Percentiles rank a stretch among this genome's conserved stretches.
Conservation (phyloP, 768 basidiomycete species). For the Lentinula detonsa region DNA sequence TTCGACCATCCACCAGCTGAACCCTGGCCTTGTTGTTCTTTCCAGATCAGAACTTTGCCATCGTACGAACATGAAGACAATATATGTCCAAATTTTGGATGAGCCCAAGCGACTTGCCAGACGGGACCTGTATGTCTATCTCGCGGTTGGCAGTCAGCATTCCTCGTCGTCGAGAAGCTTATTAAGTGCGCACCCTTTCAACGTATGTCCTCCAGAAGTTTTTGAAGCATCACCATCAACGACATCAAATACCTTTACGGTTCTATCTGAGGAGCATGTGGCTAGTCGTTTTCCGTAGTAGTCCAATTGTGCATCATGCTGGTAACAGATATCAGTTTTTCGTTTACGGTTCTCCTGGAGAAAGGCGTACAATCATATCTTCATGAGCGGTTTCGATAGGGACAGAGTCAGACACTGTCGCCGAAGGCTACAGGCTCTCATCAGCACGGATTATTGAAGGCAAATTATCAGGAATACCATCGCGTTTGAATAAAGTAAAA, state of each 20-base stretch:
- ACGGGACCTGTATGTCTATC: slow-evolving; percentile 92
- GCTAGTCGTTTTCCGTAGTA: slow-evolving; percentile 97
- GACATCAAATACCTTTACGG: slow-evolving; percentile 92
- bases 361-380: slow-evolving; percentile 88
- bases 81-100: slow-evolving; percentile 95
- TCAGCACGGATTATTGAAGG: background rate
- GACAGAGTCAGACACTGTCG: slow-evolving; percentile 59
- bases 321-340: background rate
- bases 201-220: slow-evolving; percentile 55
- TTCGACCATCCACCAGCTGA: slow-evolving; percentile 75
- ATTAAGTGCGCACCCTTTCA: slow-evolving; percentile 62
- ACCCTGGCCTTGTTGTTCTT: slow-evolving; percentile 69
- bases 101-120: slow-evolving; percentile 98
- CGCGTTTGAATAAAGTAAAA: background rate
- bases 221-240: slow-evolving; percentile 80
- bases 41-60: slow-evolving; percentile 98
- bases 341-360: no score
- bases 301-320: slow-evolving; percentile 98
- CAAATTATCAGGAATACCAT: background rate
- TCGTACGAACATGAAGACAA: slow-evolving; percentile 99
- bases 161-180: background rate
- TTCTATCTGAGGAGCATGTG: slow-evolving; percentile 94
- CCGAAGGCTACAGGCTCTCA: slow-evolving; percentile 31
- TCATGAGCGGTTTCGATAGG: slow-evolving; percentile 95
- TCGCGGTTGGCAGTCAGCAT: background rate